Percentiles rank a stretch among this genome's conserved stretches.
Conservation (phyloP, 2,329 filamentous ascomycete genomes). For the Pseudocercospora vitis region DNA sequence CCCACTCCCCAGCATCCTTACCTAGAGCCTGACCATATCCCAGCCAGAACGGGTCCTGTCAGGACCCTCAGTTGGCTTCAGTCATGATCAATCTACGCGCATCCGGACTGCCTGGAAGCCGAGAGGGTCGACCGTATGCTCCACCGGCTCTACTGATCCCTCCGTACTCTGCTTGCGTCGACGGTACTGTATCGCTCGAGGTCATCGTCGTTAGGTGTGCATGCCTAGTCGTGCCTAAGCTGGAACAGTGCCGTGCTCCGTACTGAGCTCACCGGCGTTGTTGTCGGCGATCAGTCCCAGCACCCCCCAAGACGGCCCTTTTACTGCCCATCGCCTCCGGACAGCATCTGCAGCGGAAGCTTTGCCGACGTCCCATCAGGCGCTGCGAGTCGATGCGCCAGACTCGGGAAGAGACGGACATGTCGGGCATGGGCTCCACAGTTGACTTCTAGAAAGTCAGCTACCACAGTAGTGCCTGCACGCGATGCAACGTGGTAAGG, state of each 20-base stretch:
- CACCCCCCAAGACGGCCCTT: not conserved
- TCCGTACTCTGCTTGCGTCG: too few relatives aligned
- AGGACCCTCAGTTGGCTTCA: too few relatives aligned
- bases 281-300: constrained; percentile 7
- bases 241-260: constrained; percentile 4
- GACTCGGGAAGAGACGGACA: constrained; percentile 3
- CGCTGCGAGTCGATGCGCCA: not conserved
- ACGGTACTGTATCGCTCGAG: too few relatives aligned
- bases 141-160: too few relatives aligned
- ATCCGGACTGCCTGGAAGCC: too few relatives aligned
- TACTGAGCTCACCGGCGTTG: constrained; percentile 3
- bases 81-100: too few relatives aligned
- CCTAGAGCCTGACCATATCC: too few relatives aligned
- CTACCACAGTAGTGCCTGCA: not conserved
- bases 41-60: too few relatives aligned
- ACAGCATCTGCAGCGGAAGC: too few relatives aligned
- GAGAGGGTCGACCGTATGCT: too few relatives aligned
- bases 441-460: constrained; percentile 2
- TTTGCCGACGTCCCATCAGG: constrained; percentile 2
- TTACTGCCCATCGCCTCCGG: not conserved
- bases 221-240: constrained; percentile 3
- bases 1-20: too few relatives aligned
- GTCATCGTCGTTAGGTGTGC: not conserved
- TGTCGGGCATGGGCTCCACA: constrained; percentile 1
- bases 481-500: constrained; percentile 3